Base-by-base conservation (phyloP, 306 rosid species). In the Sesbania bispinosa region DNA sequence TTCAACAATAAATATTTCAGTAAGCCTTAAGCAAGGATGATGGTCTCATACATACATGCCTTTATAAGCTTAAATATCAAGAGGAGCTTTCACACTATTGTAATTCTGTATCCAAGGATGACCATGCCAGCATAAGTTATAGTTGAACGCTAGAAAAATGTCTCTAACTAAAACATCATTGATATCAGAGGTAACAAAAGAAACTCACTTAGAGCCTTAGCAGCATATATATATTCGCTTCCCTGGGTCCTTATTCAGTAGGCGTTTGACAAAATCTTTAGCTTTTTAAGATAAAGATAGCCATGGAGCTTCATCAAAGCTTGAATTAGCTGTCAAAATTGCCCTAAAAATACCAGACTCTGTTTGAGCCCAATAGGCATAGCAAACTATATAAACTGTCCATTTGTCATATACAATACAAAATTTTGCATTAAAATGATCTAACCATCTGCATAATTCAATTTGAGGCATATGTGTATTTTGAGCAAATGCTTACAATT, bases 21-120 rank as follows among this genome's bases (percentile, higher is more conserved):
- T 97, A 97, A 85, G 97, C 96, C 87, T 91, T 95, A 47, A 96
- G 97, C 88, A 95, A 81, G 77, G 97, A 86, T 45, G 99, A 91
- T 11, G 99, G 91, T 76, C 90, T 89, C 85, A 95, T 73, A 67
- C 89, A 91, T 68, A 69, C n/a, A n/a, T n/a, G n/a, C 62, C 86
- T 85, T 95, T 96, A 89, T 88, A 67, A 95, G 93, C 77, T 85
- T 91, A 72, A 95, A 91, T 83, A 84, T 95, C 99, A 10, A 95
- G 89, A 6, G 97, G 96, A 68, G 88, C 90, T 76, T 83, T 91
- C 50, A 87, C 86, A 11, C 79, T 75, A 54, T 74, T 84, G 85
- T 91, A 75, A 80, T 82, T 85, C 55, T 92, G 83, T 68, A 89
- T 85, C 99, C 99, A 95, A 76, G 93, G 96, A 80, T 95, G 99